Conservation (phyloP, 75 land plant genomes). For the Sequoiadendron giganteum region DNA sequence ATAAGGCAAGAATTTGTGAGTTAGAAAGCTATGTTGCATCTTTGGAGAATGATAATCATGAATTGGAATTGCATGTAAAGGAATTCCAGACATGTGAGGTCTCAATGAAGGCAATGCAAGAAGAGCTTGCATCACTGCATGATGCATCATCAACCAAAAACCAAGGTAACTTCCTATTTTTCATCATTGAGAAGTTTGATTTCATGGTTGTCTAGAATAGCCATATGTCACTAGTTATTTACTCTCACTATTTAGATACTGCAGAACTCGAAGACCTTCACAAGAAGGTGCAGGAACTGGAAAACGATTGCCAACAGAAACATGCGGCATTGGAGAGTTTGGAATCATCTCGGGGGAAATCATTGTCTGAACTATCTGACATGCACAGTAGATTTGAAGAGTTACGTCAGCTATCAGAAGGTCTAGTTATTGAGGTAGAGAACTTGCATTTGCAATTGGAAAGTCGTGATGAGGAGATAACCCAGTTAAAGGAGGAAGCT, state of each 20-base stretch:
- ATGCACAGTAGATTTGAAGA: conserved; percentile 80
- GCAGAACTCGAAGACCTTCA: background rate
- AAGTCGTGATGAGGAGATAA: conserved; percentile 66
- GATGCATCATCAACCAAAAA: conserved; percentile 44
- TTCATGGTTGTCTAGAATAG: background rate
- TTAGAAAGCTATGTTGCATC: conserved; percentile 36
- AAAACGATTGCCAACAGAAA: conserved; percentile 51
- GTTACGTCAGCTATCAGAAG: conserved; percentile 67
- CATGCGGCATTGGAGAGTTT: conserved; percentile 42
- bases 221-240: background rate
- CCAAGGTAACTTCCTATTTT: conserved; percentile 42
- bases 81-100: conserved; percentile 28
- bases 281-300: conserved; percentile 51
- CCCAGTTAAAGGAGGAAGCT: conserved; percentile 70
- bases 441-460: conserved; percentile 71
- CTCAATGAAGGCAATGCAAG: conserved; percentile 20
- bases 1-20: conserved; percentile 19
- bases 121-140: conserved; percentile 32
- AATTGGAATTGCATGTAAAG: conserved; percentile 29
- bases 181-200: background rate
- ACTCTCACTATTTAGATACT: background rate
- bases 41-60: conserved; percentile 23
- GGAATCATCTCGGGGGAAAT: conserved; percentile 71
- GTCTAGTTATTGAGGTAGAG: conserved; percentile 75
- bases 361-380: conserved; percentile 56